Conservation (phyloP, 2,329 filamentous ascomycete genomes). For the Coleophoma crateriformis region DNA sequence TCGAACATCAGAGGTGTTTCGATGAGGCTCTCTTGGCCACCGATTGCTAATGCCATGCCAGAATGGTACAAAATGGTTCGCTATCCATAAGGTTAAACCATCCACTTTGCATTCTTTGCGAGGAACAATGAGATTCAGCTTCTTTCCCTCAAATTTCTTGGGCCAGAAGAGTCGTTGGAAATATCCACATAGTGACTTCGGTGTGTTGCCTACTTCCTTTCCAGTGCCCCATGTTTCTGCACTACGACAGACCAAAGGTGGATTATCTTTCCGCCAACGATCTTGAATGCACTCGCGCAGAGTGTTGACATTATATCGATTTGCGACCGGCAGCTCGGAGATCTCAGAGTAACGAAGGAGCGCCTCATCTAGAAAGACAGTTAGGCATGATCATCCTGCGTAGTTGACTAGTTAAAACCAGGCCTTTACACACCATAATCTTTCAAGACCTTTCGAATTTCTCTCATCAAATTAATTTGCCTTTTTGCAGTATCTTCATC, state of each 20-base stretch:
- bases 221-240: too few species aligned
- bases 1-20: too few species aligned
- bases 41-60: neutral
- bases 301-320: neutral
- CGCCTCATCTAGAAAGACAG: neutral
- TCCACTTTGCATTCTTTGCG: conserved; percentile 5
- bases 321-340: neutral
- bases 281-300: neutral
- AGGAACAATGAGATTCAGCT: conserved; percentile 9
- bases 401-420: too few species aligned
- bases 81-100: conserved; percentile 12
- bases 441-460: neutral
- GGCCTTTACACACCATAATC: neutral
- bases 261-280: too few species aligned
- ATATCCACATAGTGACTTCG: too few species aligned
- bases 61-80: conserved; percentile 8
- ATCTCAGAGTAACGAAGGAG: neutral
- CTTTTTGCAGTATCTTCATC: too few species aligned
- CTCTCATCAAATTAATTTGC: too few species aligned
- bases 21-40: too few species aligned
- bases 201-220: too few species aligned
- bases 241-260: too few species aligned
- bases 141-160: neutral
- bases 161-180: neutral
- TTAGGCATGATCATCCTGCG: too few species aligned